Conservation (phyloP, 148 eudicot genomes). For the Camellia japonica region DNA sequence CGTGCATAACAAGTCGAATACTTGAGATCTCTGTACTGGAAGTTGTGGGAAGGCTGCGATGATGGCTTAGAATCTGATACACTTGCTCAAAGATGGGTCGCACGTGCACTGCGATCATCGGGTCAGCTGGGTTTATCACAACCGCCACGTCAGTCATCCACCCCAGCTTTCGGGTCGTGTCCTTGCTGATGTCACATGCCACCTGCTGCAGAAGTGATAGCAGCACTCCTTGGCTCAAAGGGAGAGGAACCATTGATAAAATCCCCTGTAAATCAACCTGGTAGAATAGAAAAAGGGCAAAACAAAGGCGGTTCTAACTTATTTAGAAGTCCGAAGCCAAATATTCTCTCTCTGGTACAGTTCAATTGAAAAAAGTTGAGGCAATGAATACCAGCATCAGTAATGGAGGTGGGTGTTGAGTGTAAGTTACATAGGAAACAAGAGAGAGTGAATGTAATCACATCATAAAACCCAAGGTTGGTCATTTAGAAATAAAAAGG, state of each 20-base stretch:
- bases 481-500: background rate
- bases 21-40: conserved; percentile 50
- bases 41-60: conserved; percentile 58
- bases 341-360: background rate
- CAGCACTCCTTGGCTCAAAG: conserved; percentile 87
- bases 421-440: background rate
- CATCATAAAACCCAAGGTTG: background rate
- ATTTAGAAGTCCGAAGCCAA: background rate
- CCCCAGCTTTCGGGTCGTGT: conserved; percentile 52
- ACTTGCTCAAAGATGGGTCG: conserved; percentile 93
- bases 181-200: conserved; percentile 76
- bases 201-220: conserved; percentile 96
- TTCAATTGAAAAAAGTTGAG: background rate
- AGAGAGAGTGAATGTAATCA: background rate
- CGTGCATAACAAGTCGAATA: conserved; percentile 68
- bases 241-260: conserved; percentile 49
- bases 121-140: conserved; percentile 70
- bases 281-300: background rate
- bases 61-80: conserved; percentile 78
- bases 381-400: background rate
- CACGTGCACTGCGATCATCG: conserved; percentile 73
- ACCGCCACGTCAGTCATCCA: conserved; percentile 89
- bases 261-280: conserved; percentile 79
- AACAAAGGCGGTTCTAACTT: background rate
- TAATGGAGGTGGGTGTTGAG: background rate